phyloP scores from a whole-genome alignment of 2,329 filamentous ascomycete species.

The Aspergillus sojae region DNA sequence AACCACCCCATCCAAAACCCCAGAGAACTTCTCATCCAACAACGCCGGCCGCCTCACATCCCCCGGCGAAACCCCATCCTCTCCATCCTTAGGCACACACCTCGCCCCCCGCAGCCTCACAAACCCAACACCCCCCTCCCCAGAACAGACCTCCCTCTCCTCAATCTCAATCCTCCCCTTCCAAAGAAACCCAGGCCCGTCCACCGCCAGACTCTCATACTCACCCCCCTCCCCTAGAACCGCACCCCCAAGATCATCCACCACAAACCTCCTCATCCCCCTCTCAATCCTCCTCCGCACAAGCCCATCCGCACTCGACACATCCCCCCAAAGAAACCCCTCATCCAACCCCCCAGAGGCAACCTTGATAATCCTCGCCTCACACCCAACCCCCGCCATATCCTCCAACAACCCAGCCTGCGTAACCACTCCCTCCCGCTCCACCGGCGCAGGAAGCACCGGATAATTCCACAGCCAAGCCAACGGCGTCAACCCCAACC shows the following conservation, averaged over 20 bases:
- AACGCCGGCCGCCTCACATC: constrained; percentile 59
- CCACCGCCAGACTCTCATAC: constrained; percentile 88
- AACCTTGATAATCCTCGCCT: constrained; percentile 93
- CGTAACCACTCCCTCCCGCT: constrained; percentile 20
- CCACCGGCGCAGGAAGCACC: constrained; percentile 59
- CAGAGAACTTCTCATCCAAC: constrained; percentile 65
- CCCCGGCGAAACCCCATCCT: constrained; percentile 22
- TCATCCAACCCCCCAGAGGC: constrained; percentile 87
- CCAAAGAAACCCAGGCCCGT: constrained; percentile 76
- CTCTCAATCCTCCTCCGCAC: constrained; percentile 53
- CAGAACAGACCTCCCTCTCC: constrained; percentile 58
- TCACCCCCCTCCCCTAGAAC: constrained; percentile 91
- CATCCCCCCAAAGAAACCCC: constrained; percentile 76
- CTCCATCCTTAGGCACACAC: constrained; percentile 51
- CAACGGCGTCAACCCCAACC: constrained; percentile 79
- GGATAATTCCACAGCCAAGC: constrained; percentile 94
- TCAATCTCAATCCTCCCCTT: constrained; percentile 68
- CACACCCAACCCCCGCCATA: constrained; percentile 76
- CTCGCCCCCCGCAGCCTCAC: constrained; percentile 63
- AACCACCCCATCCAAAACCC: constrained; percentile 35
- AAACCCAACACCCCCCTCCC: constrained; percentile 78
- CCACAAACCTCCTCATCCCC: constrained; percentile 60
- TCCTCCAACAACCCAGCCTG: constrained; percentile 67
- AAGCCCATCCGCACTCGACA: constrained; percentile 56
- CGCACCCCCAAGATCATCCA: constrained; percentile 64